Base-by-base conservation (phyloP, 139 green algal genomes). In the Tetradesmus obliquus region DNA sequence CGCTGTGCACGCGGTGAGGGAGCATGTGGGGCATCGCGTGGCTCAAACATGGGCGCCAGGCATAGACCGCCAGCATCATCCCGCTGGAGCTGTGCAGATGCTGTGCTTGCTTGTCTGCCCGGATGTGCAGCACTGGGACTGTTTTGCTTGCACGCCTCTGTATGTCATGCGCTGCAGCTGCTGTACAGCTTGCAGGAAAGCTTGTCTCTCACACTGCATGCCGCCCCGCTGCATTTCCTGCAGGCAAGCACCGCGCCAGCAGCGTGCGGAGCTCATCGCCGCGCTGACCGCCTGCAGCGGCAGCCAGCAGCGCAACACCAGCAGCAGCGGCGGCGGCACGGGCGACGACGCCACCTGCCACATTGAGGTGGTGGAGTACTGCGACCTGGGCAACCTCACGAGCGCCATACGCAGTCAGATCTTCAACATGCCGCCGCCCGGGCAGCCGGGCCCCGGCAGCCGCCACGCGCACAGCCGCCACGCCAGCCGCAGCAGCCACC, bases 331-430 rank as follows among this genome's bases (percentile, higher is more conserved):
- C 58, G 85, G 12, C 60, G 72, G 55, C 74, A 10, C 72, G 5
- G 85, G 62, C 32, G 82, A 92, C 79, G 92, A 94, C 89, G 92
- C 93, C 69, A 93, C 86, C 2, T 96, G 94, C 86, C 94, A 96
- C 82, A 83, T 96, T 24, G 93, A 96, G 92, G 93, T 95, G 80
- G 93, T 96, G 20, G 95, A 96, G 92, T 96, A 95, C 91, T 96
- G 95, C 87, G 95, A 95, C 90, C 82, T 96, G 57, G 95, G 95
- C 89, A 96, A 95, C 94, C 87, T 96, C 76, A 92, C 82, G 53
- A 93, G 88, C 22, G 95, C 94, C 9, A 92, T 96, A 79, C 94
- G 94, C 90, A 93, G 92, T 79, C 58, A 90, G 79, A 88, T 95
- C 51, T 96, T 96, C 89, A 87, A 54, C 45, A 55, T 92, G 72